phyloP scores from a whole-genome alignment of 2,329 filamentous ascomycete species.

The Venturia pyrina region DNA sequence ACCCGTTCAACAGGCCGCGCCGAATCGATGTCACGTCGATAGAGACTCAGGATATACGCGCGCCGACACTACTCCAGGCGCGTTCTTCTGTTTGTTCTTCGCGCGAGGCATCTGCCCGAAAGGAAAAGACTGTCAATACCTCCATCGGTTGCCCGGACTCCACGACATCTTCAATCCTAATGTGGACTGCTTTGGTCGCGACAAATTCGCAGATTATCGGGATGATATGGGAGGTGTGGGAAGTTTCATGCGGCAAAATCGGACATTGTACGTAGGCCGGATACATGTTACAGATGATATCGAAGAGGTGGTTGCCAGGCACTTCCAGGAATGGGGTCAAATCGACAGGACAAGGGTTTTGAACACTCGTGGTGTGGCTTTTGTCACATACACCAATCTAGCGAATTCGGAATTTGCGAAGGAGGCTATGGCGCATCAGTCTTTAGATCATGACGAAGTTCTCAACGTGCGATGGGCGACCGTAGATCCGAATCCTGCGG shows the following conservation, averaged over 20 bases:
- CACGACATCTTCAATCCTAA: constrained; percentile 91
- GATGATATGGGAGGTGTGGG: constrained; percentile 98
- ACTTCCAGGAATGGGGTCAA: constrained; percentile 95
- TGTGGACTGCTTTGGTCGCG: constrained; percentile 87
- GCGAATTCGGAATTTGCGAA: constrained; percentile 38
- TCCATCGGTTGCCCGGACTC: constrained; percentile 77
- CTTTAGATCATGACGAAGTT: constrained; percentile 81
- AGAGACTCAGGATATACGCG: constrained; percentile 47
- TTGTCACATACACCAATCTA: constrained; percentile 89
- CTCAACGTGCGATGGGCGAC: constrained; percentile 97
- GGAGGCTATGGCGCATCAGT: constrained; percentile 92
- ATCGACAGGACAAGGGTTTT: constrained; percentile 81
- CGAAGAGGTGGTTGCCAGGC: constrained; percentile 86
- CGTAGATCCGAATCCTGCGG: constrained; percentile 88
- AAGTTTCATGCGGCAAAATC: constrained; percentile 84
- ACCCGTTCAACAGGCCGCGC: constrained; percentile 73
- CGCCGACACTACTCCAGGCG: constrained; percentile 45
- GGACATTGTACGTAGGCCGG: constrained; percentile 84
- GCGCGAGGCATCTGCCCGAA: constrained; percentile 73
- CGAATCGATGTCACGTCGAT: constrained; percentile 77
- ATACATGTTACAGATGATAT: constrained; percentile 97
- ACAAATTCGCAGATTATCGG: constrained; percentile 86
- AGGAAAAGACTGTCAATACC: constrained; percentile 86
- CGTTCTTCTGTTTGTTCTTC: constrained; percentile 89
- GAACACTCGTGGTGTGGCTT: constrained; percentile 81